phyloP scores from a whole-genome alignment of 1,284 basidiomycete genomes.

The Porogramme epimiltina region DNA sequence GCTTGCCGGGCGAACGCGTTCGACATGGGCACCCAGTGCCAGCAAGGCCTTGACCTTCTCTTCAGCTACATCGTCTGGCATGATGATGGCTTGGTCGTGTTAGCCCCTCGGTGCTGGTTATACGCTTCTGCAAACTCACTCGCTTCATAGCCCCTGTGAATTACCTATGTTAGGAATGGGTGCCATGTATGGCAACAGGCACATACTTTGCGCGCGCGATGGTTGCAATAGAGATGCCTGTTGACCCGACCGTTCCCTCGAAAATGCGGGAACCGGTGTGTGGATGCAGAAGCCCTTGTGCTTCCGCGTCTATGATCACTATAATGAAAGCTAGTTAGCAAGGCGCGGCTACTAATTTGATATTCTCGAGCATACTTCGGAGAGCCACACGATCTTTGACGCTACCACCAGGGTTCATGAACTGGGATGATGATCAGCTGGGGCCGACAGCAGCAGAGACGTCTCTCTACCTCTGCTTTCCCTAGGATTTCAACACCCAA shows the following conservation, averaged over 20 bases:
- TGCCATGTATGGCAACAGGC: not conserved
- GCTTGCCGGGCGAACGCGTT: constrained; percentile 84
- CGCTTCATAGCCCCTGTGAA: constrained; percentile 71
- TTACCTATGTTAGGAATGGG: not conserved
- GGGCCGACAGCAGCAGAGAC: not conserved
- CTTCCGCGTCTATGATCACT: constrained; percentile 96
- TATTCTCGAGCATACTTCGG: constrained; percentile 59
- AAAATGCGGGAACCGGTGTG: constrained; percentile 93
- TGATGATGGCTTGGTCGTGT: constrained; percentile 72
- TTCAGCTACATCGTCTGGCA: constrained; percentile 91
- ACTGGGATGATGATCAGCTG: constrained; percentile 46
- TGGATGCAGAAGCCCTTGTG: constrained; percentile 80
- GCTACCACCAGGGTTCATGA: constrained; percentile 95
- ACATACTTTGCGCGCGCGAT: constrained; percentile 84
- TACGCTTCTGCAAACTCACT: constrained; percentile 47
- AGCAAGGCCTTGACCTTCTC: constrained; percentile 89
- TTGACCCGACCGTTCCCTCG: constrained; percentile 97
- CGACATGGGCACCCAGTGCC: constrained; percentile 86
- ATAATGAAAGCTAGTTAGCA: not conserved
- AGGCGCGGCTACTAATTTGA: too few species aligned
- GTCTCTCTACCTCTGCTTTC: constrained; percentile 80
- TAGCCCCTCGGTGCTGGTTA: not conserved
- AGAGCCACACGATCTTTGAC: constrained; percentile 97
- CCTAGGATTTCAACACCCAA: constrained; percentile 94
- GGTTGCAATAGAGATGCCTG: constrained; percentile 95